These are phyloP conservation scores for Onygenales sp. DNA, from an alignment of 2,329 filamentous ascomycete genomes.

Conservation along the genomic window DNA sequence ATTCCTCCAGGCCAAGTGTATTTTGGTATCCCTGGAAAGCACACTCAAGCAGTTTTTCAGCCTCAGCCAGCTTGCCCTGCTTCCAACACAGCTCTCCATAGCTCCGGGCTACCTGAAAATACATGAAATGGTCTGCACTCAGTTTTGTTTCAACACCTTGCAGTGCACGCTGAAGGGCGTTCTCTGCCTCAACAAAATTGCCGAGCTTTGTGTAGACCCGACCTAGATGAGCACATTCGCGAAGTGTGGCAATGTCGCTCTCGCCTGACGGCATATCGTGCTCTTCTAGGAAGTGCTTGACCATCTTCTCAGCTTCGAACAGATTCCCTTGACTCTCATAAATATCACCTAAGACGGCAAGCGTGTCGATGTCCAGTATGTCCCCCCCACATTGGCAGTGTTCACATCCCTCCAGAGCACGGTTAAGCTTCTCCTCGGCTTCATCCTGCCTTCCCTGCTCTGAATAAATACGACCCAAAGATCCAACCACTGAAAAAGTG, in stretches of 20 bases:
- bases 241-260: not conserved
- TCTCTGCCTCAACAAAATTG: not conserved
- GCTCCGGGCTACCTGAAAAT: not conserved
- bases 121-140: not conserved
- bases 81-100: not conserved
- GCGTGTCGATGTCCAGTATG: not conserved
- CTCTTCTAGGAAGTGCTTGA: too few relatives aligned
- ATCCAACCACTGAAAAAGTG: not conserved
- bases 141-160: not conserved
- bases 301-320: too few relatives aligned
- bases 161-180: not conserved
- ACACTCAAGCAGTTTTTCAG: too few relatives aligned
- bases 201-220: not conserved
- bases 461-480: not conserved
- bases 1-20: too few relatives aligned
- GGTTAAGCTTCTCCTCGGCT: not conserved
- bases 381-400: not conserved
- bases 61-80: not conserved
- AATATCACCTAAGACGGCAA: too few relatives aligned
- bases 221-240: not conserved
- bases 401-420: not conserved
- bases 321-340: too few relatives aligned
- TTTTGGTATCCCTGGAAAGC: too few relatives aligned
- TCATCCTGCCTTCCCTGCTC: not conserved
- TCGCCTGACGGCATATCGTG: too few relatives aligned